Base-by-base conservation (phyloP, 2,329 filamentous ascomycete genomes). In the Microdochium paspali region DNA sequence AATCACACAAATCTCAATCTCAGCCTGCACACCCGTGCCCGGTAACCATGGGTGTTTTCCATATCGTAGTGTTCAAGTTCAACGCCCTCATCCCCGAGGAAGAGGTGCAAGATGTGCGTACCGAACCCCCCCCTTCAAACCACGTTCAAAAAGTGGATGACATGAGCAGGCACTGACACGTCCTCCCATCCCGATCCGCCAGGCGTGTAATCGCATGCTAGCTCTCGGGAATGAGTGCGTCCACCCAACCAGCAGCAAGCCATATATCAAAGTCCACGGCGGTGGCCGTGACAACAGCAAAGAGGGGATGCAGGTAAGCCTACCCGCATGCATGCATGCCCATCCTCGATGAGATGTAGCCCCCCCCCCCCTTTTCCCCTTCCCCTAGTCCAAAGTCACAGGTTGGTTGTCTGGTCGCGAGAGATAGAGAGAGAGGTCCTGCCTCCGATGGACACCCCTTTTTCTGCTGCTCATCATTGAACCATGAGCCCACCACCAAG, bases 231-330 rank as follows among this genome's bases (percentile, higher is more conserved):
- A 77, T 3, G 71, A 69, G 7, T 87, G 84, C 58, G 43, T 84
- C 4, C 80, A 85, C 52, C 80, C 82, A 9, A 68, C 66, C 1
- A 74, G 75, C 1, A 64, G 77, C 7, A 65, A 72, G 48, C 73
- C 74, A 0, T 87, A 86, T 54, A 74, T 86, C 47, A 74, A 71
- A 51, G 70, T 72, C 0, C 63, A 75, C 15, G 72, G 71, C 1
- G 82, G 79, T 0, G 82, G 82, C 1, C 66, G 63, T 44, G 77
- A 87, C 53, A 82, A 79, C 54, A 83, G 77, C 32, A 67, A 68
- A 0, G 82, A 85, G 59, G 77, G 75, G 5, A 61, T 70, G n/a
- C 74, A 82, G 64, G 80, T 84, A 66, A 44, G 52, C 24, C 23
- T 25, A 30, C 21, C 24, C 5, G 24, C n/a, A 7, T 15, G 18